Conservation (phyloP, 164 flowering plant genomes). For the Vitis riparia region DNA sequence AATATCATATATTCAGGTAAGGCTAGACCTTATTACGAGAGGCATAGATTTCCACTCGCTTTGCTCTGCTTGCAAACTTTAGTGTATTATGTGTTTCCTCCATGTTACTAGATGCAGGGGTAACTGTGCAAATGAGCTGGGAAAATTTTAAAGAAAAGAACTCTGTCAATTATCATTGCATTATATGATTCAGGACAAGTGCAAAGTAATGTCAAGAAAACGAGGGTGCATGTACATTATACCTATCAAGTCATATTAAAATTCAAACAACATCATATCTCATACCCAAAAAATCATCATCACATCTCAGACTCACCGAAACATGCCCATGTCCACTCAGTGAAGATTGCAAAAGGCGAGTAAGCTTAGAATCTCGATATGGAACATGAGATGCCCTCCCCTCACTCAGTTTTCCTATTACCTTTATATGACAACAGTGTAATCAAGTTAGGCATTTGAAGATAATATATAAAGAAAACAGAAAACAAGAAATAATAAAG, state of each 20-base stretch:
- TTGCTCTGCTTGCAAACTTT: conserved; percentile 98
- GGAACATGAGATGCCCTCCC: conserved; percentile 98
- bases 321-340: conserved; percentile 98
- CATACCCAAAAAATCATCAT: background rate
- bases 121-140: conserved; percentile 98
- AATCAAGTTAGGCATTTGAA: conserved; percentile 16
- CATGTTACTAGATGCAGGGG: conserved; percentile 96
- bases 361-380: conserved; percentile 97
- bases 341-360: conserved; percentile 95
- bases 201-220: background rate
- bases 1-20: background rate
- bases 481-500: background rate
- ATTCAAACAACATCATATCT: background rate
- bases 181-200: background rate
- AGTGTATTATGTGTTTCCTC: conserved; percentile 99
- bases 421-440: conserved; percentile 47
- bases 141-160: conserved; percentile 10
- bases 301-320: conserved; percentile 64
- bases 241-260: background rate
- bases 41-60: conserved; percentile 92
- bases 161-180: conserved; percentile 3
- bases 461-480: background rate
- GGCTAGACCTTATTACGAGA: conserved; percentile 82
- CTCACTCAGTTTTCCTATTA: conserved; percentile 95
- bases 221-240: no score